Evolutionary conservation across 208 protist species (phyloP).

Genomic region (Crithidia expoeki): DNA sequence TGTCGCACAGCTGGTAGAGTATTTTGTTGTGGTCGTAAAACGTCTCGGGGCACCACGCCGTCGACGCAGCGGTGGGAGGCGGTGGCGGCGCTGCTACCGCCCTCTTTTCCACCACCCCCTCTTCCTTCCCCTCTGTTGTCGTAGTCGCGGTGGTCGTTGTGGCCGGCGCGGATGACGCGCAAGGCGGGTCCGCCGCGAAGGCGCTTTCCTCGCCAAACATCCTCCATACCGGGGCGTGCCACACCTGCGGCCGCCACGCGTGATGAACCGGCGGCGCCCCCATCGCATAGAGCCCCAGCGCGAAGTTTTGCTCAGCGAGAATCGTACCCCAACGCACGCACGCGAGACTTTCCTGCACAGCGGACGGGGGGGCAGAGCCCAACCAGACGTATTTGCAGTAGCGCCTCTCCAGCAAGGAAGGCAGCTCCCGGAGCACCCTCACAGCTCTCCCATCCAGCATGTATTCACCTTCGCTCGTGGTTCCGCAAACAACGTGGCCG

Average conservation of each 20-base stretch:
- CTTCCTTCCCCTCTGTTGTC: too few species aligned
- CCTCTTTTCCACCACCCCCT: background rate
- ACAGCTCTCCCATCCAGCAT: conserved; percentile 16
- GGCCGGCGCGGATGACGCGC: background rate
- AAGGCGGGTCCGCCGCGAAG: background rate
- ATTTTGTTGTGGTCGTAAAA: conserved; percentile 49
- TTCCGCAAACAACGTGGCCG: conserved; percentile 22
- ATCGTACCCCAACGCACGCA: conserved; percentile 9
- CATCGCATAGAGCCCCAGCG: conserved; percentile 10
- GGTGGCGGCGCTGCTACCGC: too few species aligned
- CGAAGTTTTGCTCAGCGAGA: background rate
- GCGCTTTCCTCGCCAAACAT: conserved; percentile 9
- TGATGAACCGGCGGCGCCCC: background rate
- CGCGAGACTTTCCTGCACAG: background rate
- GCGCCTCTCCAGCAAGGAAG: conserved; percentile 16
- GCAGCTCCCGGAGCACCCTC: conserved; percentile 15
- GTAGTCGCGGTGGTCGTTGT: background rate
- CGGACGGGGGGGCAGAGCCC: conserved; percentile 1
- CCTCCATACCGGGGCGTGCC: conserved; percentile 20
- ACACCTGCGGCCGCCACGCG: conserved; percentile 4
- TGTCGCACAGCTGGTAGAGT: conserved; percentile 52
- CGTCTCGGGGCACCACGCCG: conserved; percentile 7
- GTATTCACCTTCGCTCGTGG: conserved; percentile 14
- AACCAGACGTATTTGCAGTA: conserved; percentile 24
- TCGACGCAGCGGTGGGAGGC: background rate